Evolutionary conservation across 768 basidiomycete species (phyloP).

Genomic region (Baorangia bicolor): DNA sequence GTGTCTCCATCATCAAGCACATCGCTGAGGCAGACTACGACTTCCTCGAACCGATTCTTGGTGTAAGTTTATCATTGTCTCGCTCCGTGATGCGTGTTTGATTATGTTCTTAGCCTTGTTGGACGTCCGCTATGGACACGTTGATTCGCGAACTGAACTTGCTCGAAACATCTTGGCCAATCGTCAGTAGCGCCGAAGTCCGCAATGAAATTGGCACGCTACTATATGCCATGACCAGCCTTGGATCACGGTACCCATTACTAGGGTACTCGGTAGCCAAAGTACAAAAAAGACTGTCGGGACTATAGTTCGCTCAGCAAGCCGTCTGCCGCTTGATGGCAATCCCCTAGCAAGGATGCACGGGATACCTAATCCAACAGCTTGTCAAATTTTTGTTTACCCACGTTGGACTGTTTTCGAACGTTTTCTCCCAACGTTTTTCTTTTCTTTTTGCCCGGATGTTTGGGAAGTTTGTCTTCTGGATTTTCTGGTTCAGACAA

Average conservation of each 20-base stretch:
- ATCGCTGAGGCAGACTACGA: constrained; percentile 63
- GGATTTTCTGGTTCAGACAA: constrained; percentile 6
- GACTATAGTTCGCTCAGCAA: constrained; percentile 21
- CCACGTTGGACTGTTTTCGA: constrained; percentile 14
- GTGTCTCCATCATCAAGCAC: constrained; percentile 59
- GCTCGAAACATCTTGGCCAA: constrained; percentile 63
- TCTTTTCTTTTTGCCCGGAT: constrained; percentile 1
- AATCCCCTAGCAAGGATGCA: background rate
- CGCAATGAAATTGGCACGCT: constrained; percentile 61
- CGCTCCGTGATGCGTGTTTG: constrained; percentile 4
- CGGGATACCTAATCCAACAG: background rate
- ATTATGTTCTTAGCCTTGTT: constrained; percentile 53
- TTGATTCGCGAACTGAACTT: constrained; percentile 65
- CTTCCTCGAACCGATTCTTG: constrained; percentile 76
- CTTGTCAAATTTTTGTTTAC: background rate
- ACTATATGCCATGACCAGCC: constrained; percentile 61
- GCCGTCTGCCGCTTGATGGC: constrained; percentile 1
- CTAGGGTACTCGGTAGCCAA: constrained; percentile 37
- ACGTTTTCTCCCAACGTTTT: background rate
- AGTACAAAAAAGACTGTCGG: constrained; percentile 32
- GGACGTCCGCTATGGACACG: constrained; percentile 68
- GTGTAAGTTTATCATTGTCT: constrained; percentile 45
- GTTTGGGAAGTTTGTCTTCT: constrained; percentile 4
- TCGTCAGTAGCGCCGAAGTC: constrained; percentile 54
- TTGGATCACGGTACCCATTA: constrained; percentile 61